A percentile compares a stretch with the other conserved stretches of the same genome.
Evolutionary conservation across 1,284 basidiomycete genomes (phyloP).

Genomic region (Amylostereum chailletii): DNA sequence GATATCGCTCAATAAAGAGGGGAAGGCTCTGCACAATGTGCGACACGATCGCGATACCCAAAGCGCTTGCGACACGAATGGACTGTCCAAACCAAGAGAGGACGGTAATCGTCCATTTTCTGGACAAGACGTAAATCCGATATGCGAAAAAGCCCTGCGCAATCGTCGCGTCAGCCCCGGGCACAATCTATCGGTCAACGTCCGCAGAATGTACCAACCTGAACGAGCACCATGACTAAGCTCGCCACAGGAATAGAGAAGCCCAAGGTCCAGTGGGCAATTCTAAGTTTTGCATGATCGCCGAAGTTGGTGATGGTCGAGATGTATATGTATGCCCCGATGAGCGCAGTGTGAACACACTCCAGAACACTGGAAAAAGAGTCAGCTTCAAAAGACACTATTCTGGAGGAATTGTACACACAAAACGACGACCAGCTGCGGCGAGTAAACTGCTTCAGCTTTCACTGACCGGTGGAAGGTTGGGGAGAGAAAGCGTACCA

Average conservation of each 20-base stretch:
- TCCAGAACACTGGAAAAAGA: neutral
- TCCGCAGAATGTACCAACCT: neutral
- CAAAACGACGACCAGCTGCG: too few relatives aligned
- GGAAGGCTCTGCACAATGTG: neutral
- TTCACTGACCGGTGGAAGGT: too few relatives aligned
- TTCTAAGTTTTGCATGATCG: neutral
- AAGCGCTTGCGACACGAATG: neutral
- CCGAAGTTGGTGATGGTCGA: too few relatives aligned
- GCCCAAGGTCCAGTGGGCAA: neutral
- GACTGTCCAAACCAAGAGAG: neutral
- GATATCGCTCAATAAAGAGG: neutral
- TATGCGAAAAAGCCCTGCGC: constrained; percentile 2
- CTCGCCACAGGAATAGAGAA: neutral
- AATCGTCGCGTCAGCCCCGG: neutral
- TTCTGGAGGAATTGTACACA: too few relatives aligned
- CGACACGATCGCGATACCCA: neutral
- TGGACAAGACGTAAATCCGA: neutral
- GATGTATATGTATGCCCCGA: neutral
- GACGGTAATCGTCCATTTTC: neutral
- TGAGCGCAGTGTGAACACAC: neutral
- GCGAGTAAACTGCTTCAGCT: too few relatives aligned
- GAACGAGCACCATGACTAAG: neutral
- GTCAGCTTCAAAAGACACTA: too few relatives aligned
- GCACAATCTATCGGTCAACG: neutral
- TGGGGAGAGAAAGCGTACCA: neutral